Percentiles rank a stretch among this genome's conserved stretches.
Evolutionary conservation across 2,329 filamentous ascomycete species (phyloP).

Genomic region (Trichophyton simii): DNA sequence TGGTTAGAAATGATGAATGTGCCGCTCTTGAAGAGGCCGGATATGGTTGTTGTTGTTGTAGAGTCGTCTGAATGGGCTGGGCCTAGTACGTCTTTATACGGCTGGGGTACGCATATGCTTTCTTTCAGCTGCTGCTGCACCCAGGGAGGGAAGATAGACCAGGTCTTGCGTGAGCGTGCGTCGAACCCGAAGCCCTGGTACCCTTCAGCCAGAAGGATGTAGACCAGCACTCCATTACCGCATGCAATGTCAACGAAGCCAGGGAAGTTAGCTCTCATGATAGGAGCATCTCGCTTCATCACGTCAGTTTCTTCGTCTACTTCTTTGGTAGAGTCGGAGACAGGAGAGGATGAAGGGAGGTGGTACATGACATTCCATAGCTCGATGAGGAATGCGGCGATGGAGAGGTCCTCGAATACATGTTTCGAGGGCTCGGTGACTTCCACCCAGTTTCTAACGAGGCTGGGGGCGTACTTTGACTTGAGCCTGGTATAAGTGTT

Average conservation of each 20-base stretch:
- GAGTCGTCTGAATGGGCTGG: background rate
- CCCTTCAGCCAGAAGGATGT: constrained; percentile 68
- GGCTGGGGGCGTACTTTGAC: constrained; percentile 55
- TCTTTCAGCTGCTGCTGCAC: constrained; percentile 44
- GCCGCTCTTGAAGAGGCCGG: constrained; percentile 54
- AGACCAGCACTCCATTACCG: constrained; percentile 81
- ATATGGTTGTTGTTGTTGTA: background rate
- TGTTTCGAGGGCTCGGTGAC: constrained; percentile 79
- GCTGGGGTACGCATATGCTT: constrained; percentile 47
- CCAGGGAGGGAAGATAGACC: constrained; percentile 53
- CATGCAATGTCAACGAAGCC: constrained; percentile 95
- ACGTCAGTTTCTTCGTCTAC: constrained; percentile 12
- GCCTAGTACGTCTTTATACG: constrained; percentile 26
- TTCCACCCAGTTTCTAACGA: constrained; percentile 73
- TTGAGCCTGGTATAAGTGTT: constrained; percentile 74
- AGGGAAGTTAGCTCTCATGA: constrained; percentile 44
- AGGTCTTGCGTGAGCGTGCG: constrained; percentile 72
- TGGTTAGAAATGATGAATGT: constrained; percentile 97
- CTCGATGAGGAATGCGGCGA: constrained; percentile 85
- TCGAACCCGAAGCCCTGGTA: constrained; percentile 86
- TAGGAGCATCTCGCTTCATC: constrained; percentile 7
- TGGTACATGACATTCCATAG: constrained; percentile 78
- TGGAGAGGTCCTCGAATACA: constrained; percentile 85
- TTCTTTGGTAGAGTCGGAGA: background rate
- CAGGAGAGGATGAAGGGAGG: background rate